Evolutionary conservation across 192 early-diverging fungal genomes (phyloP).

Genomic region (Backusella morwellensis): DNA sequence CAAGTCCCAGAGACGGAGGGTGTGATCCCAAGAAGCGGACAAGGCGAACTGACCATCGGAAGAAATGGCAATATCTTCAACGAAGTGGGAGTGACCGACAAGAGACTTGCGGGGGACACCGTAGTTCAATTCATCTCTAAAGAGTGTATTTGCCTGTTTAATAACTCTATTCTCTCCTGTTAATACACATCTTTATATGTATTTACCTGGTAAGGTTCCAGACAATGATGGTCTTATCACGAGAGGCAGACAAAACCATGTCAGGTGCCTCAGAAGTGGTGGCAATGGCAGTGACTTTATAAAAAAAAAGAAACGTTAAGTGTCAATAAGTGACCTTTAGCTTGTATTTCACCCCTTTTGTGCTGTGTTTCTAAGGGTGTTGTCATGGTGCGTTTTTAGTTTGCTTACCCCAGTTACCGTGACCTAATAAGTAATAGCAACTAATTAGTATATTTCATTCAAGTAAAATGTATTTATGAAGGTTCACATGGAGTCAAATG

Average conservation of each 20-base stretch:
- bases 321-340: background rate
- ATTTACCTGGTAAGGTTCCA: constrained; percentile 79
- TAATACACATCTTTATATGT: background rate
- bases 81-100: constrained; percentile 99
- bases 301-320: background rate
- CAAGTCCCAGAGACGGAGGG: constrained; percentile 99
- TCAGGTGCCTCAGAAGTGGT: constrained; percentile 95
- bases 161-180: background rate
- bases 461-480: background rate
- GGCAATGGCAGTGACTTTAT: constrained; percentile 90
- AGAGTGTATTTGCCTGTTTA: background rate
- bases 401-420: constrained; percentile 39
- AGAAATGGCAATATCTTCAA: constrained; percentile 97
- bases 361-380: too few species aligned
- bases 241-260: constrained; percentile 95
- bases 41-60: constrained; percentile 98
- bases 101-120: constrained; percentile 89
- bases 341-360: background rate
- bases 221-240: constrained; percentile 99
- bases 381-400: background rate
- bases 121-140: constrained; percentile 88
- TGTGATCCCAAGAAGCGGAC: constrained; percentile 99
- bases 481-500: background rate
- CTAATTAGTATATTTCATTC: background rate
- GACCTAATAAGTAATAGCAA: constrained; percentile 21